Evolutionary conservation across 1,284 basidiomycete genomes (phyloP), one percentile per base, ranked within the genome.

Genomic region (Ceratorhiza oryzae-sativae): DNA sequence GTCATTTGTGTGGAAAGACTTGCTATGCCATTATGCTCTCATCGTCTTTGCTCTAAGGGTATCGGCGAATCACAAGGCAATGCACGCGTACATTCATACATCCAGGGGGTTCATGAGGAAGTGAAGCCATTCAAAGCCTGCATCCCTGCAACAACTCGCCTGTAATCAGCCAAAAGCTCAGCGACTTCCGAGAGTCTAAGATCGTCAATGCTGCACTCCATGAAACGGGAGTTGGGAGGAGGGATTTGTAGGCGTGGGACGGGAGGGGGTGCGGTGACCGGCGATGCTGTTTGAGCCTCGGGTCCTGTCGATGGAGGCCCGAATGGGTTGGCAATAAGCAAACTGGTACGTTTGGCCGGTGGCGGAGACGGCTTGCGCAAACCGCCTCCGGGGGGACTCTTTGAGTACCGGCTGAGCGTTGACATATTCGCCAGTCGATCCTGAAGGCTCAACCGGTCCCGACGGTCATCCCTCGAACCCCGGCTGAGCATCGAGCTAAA

Each of bases 401-500:
- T 70, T 56, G 73, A 71, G 20, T 79, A 55, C 30, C 76, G 74
- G 4, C 78, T 77, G 10, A 80, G 75, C 15, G 86, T 87, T 1
- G 87, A 87, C 75, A 94, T 87, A 72, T 86, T 86, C 3, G 92
- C 90, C 74, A 95, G 80, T 49, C 93, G 84, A 81, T 93, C 92
- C 23, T 89, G 86, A 53, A 95, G 79, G 77, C 86, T 92, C 81
- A 85, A 89, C 75, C 88, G 81, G 68, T 81, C 80, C 58, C 75
- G 76, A 77, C 79, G 76, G 75, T 79, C 75, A 77, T 82, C 77
- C 72, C 80, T 78, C 72, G 82, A 83, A 67, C 82, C 81, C 20
- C 81, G 79, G 77, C 84, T 88, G 84, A 92, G 83, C 90, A 93
- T 92, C 76, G 87, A 92, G 81, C 91, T 90, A 76, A 94, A 93